A percentile compares a stretch with the other conserved stretches of the same genome.
Evolutionary conservation across 352 stramenopile genomes (phyloP).

Genomic region (Pythium insidiosum): DNA sequence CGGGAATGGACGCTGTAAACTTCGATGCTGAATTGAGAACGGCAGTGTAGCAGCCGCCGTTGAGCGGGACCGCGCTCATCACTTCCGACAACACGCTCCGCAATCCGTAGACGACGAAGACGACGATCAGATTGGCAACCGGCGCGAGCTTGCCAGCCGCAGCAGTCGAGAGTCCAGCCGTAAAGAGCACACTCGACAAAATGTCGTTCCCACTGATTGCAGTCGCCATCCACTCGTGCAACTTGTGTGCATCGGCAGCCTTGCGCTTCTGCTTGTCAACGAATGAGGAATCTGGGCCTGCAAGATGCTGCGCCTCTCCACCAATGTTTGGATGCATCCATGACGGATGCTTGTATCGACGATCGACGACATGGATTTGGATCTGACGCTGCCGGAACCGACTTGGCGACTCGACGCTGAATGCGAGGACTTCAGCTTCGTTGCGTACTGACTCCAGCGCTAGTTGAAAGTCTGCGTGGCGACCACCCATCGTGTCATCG

Average conservation of each 20-base stretch:
- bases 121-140: slow-evolving; percentile 55
- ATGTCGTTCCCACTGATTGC: slow-evolving; percentile 87
- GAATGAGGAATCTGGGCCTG: not conserved
- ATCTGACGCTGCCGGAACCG: slow-evolving; percentile 12
- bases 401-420: slow-evolving; percentile 7
- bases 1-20: slow-evolving; percentile 53
- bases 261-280: not conserved
- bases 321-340: slow-evolving; percentile 18
- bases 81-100: slow-evolving; percentile 77
- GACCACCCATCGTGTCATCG: not conserved
- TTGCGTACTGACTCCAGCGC: not conserved
- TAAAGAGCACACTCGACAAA: slow-evolving; percentile 73
- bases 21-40: slow-evolving; percentile 85
- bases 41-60: slow-evolving; percentile 83
- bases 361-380: slow-evolving; percentile 15
- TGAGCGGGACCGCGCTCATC: slow-evolving; percentile 74
- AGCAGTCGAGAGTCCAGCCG: slow-evolving; percentile 24
- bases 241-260: slow-evolving; percentile 13
- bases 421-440: slow-evolving; percentile 21
- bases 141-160: slow-evolving; percentile 66
- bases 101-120: slow-evolving; percentile 31
- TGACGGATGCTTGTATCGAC: slow-evolving; percentile 11
- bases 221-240: slow-evolving; percentile 73
- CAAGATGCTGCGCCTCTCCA: slow-evolving; percentile 9
- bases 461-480: slow-evolving; percentile 1